Evolutionary conservation across 2,329 filamentous ascomycete species (phyloP).

Genomic region (Thielaviopsis ethacetica): DNA sequence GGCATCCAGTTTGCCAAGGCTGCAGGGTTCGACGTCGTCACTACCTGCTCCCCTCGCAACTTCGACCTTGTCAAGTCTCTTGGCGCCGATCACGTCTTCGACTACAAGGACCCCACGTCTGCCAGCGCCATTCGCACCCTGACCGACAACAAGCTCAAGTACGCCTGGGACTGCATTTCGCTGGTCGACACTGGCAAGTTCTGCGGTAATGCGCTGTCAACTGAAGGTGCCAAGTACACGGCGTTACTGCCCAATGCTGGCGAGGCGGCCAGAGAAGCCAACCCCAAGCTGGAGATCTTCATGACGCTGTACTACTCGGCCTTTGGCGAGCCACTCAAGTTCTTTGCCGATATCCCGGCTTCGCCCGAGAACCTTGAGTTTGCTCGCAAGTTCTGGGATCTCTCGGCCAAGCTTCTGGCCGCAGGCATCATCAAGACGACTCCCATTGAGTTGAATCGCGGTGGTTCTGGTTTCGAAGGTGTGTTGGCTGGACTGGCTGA

Average conservation of each 20-base stretch:
- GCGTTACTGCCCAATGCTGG: constrained; percentile 23
- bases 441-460: constrained; percentile 18
- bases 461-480: constrained; percentile 19
- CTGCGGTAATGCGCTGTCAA: constrained; percentile 18
- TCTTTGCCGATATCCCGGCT: constrained; percentile 15
- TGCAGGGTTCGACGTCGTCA: constrained; percentile 23
- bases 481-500: constrained; percentile 21
- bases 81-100: constrained; percentile 30
- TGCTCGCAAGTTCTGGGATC: constrained; percentile 22
- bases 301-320: constrained; percentile 25
- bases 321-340: constrained; percentile 21
- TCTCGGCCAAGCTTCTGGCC: constrained; percentile 20
- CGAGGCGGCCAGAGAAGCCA: constrained; percentile 26
- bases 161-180: constrained; percentile 17
- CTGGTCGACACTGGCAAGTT: constrained; percentile 14
- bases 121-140: constrained; percentile 16
- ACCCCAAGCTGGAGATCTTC: constrained; percentile 20
- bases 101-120: constrained; percentile 23
- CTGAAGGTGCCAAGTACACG: constrained; percentile 22
- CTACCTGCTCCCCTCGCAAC: constrained; percentile 24
- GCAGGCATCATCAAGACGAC: constrained; percentile 21
- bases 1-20: constrained; percentile 22
- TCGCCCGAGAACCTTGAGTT: constrained; percentile 20
- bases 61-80: constrained; percentile 23
- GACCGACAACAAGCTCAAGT: constrained; percentile 15